Base-by-base conservation (phyloP, 2,329 filamentous ascomycete genomes). In the Sporothrix inflata region DNA sequence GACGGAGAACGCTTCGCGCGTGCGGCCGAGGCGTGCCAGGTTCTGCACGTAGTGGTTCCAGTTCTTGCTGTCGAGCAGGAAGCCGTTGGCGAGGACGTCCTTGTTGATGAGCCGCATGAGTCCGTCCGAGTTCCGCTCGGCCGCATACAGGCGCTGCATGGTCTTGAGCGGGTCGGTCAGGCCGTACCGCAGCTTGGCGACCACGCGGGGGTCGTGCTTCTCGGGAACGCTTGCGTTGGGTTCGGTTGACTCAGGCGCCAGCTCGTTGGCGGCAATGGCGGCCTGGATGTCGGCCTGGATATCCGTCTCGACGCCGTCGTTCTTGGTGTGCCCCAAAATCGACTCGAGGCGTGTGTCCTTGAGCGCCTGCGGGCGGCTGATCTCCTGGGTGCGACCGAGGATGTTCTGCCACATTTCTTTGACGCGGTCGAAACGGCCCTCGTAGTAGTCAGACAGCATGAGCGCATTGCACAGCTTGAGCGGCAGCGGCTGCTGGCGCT, bases 31-130 rank as follows among this genome's bases (percentile, higher is more conserved):
- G 16, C 85, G 83, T 30, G 89, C 88, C 38, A 98, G 88, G 68
- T 86, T 81, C 76, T 91, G 88, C 71, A 97, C 86, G 75, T 92
- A 90, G 68, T 87, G 85, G 79, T 97, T 96, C 94, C 94, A 97
- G 76, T 93, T 94, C 76, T 86, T 87, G 78, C 88, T 90, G 77
- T 93, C 91, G 72, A 98, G 81, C 38, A 84, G 83, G 82, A 95
- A 98, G 12, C 94, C 95, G 53, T 86, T 85, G 1, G 79, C 78
- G 9, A 88, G 83, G 12, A 94, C 83, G n/a, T 27, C 73, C 80
- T 19, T 81, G 8, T 82, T 73, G 5, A 84, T 78, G 14, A 93
- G 82, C 24, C 82, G 84, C 2, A 84, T 79, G 19, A 93, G 82
- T n/a, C 83, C 85, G 12, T 81, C 78, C 7, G 82, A 77, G 74